phyloP scores from a whole-genome alignment of 352 stramenopile genomes.

The Pythium sp. region DNA sequence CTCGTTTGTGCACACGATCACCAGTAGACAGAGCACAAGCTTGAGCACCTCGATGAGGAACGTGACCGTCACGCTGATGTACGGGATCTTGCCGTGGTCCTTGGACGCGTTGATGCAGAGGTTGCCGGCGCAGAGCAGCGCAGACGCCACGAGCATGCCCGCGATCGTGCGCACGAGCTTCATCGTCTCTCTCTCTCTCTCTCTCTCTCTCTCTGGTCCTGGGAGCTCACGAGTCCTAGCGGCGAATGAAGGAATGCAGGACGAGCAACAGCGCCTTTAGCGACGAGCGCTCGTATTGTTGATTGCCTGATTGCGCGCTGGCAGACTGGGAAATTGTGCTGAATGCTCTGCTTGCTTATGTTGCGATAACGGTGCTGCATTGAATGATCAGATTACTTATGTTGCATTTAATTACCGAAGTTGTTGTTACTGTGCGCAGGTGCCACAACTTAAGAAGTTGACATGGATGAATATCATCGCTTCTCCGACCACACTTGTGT shows the following conservation, averaged over 20 bases:
- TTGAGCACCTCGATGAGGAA: constrained; percentile 87
- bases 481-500: too few species aligned
- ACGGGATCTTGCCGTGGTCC: constrained; percentile 63
- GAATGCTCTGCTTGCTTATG: background rate
- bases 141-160: constrained; percentile 62
- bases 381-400: background rate
- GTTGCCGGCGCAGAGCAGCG: constrained; percentile 78
- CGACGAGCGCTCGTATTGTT: background rate
- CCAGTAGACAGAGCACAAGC: constrained; percentile 43
- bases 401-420: background rate
- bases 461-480: too few species aligned
- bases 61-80: constrained; percentile 83
- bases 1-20: constrained; percentile 41
- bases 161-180: constrained; percentile 51
- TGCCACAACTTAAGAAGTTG: background rate
- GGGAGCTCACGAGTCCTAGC: background rate
- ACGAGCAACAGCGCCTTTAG: background rate
- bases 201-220: background rate
- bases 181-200: constrained; percentile 13
- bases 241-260: background rate
- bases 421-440: background rate
- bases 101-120: constrained; percentile 87
- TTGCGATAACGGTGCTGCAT: background rate
- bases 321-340: background rate
- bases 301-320: background rate